Conservation (phyloP, 805 yeast genomes). For the Crinitomyces ghanaensis region DNA sequence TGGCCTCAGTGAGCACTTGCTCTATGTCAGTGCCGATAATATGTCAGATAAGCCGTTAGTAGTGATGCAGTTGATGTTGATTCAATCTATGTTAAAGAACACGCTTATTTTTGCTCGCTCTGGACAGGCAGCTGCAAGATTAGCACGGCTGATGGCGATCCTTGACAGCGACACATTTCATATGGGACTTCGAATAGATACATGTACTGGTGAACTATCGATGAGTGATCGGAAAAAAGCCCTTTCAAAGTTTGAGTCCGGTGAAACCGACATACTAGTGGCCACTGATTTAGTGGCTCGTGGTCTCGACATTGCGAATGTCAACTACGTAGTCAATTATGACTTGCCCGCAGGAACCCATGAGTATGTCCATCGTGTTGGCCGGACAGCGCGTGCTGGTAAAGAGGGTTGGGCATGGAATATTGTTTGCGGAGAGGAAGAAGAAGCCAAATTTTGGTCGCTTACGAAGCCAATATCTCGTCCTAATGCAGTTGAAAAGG, state of each 20-base stretch:
- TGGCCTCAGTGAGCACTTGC: too few relatives aligned
- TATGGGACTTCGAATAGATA: conserved; percentile 15
- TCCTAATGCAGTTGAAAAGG: conserved; percentile 11
- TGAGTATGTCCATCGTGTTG: conserved; percentile 92
- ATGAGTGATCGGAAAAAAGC: conserved; percentile 40
- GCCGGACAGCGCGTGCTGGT: conserved; percentile 94
- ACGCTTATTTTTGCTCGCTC: conserved; percentile 60
- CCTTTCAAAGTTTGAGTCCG: conserved; percentile 46
- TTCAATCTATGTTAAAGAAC: conserved; percentile 26
- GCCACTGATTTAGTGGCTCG: conserved; percentile 91
- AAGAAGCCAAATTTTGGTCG: conserved; percentile 37
- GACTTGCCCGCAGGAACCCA: conserved; percentile 81
- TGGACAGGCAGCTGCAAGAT: conserved; percentile 78
- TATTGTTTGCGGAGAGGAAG: conserved; percentile 68
- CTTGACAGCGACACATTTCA: conserved; percentile 24
- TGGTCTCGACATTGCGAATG: conserved; percentile 71
- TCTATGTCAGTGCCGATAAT: background rate
- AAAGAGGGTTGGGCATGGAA: conserved; percentile 64
- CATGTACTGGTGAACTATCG: conserved; percentile 30
- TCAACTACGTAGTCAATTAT: conserved; percentile 74
- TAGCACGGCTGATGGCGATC: conserved; percentile 47
- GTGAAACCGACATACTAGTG: conserved; percentile 42
- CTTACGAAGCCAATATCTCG: conserved; percentile 23
- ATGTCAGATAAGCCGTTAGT: conserved; percentile 57
- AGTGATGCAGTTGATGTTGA: conserved; percentile 42